A percentile compares a stretch with the other conserved stretches of the same genome.
These are phyloP conservation scores for Trifolium subterraneum DNA, from an alignment of 306 rosid genomes.

Conservation along the genomic window DNA sequence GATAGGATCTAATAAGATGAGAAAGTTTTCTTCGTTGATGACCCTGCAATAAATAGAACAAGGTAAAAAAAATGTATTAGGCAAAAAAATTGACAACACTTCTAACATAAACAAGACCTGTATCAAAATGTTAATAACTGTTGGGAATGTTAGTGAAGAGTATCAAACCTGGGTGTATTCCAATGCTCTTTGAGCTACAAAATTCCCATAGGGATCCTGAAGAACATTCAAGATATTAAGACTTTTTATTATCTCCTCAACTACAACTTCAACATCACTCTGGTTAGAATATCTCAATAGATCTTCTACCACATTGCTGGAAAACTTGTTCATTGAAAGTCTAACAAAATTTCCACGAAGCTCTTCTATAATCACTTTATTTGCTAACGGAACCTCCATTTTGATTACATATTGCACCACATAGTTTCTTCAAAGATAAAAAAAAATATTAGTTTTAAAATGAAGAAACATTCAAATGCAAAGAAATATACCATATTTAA, in stretches of 20 bases:
- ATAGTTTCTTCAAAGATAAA: slow-evolving; percentile 48
- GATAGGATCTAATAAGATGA: not conserved
- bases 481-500: not conserved
- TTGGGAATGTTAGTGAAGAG: not conserved
- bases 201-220: slow-evolving; percentile 52
- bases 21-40: not conserved
- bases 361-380: not conserved
- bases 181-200: slow-evolving; percentile 54
- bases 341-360: slow-evolving; percentile 30
- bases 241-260: slow-evolving; percentile 38
- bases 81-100: not conserved
- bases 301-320: slow-evolving; percentile 58
- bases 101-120: not conserved
- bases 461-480: not conserved
- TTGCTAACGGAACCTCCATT: not conserved
- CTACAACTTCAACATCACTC: not conserved
- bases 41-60: slow-evolving; percentile 27
- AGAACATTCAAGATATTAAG: slow-evolving; percentile 34
- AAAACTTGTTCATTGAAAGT: slow-evolving; percentile 50
- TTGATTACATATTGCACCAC: slow-evolving; percentile 49
- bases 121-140: not conserved
- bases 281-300: slow-evolving; percentile 13
- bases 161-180: slow-evolving; percentile 40
- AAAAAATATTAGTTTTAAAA: not conserved
- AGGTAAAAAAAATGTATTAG: not conserved